These are phyloP conservation scores for Mycena chlorophos DNA, from an alignment of 768 basidiomycete species.

Conservation along the genomic window DNA sequence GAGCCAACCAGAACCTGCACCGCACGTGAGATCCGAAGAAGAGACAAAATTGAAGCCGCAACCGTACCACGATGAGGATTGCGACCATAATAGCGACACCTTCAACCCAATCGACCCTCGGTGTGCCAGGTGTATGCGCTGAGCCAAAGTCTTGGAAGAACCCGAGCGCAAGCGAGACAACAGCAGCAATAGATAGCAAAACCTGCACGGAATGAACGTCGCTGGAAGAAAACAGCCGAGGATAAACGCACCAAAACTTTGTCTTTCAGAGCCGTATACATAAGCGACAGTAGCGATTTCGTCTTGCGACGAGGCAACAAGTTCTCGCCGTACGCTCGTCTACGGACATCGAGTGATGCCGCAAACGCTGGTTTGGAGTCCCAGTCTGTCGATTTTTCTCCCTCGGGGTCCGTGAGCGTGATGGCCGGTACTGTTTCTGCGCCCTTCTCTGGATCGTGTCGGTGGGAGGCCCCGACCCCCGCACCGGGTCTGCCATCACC, in stretches of 20 bases:
- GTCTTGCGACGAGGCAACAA: conserved; percentile 66
- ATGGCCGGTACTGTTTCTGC: conserved; percentile 34
- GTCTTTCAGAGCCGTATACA: conserved; percentile 87
- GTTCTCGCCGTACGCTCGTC: conserved; percentile 74
- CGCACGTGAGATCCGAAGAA: conserved; percentile 13
- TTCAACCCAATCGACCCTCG: conserved; percentile 96
- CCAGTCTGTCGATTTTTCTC: conserved; percentile 25
- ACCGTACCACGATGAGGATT: conserved; percentile 68
- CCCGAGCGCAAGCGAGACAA: conserved; percentile 90
- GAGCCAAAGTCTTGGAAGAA: conserved; percentile 92
- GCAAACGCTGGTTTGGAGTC: conserved; percentile 29
- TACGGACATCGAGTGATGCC: conserved; percentile 60
- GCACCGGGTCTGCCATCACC: conserved; percentile 25
- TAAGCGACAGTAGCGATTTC: conserved; percentile 71
- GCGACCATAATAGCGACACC: conserved; percentile 83
- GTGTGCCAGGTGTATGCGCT: conserved; percentile 53
- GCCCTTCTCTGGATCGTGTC: conserved; percentile 29
- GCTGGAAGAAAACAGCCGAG: conserved; percentile 6
- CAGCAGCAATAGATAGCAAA: conserved; percentile 86
- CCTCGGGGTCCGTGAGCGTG: conserved; percentile 42
- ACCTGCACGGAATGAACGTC: conserved; percentile 48
- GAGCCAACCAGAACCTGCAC: conserved; percentile 84
- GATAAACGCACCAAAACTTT: conserved; percentile 73
- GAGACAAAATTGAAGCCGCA: background rate
- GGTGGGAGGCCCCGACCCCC: conserved; percentile 20